phyloP scores from a whole-genome alignment of 1,284 basidiomycete species.

The Malassezia cuniculi region DNA sequence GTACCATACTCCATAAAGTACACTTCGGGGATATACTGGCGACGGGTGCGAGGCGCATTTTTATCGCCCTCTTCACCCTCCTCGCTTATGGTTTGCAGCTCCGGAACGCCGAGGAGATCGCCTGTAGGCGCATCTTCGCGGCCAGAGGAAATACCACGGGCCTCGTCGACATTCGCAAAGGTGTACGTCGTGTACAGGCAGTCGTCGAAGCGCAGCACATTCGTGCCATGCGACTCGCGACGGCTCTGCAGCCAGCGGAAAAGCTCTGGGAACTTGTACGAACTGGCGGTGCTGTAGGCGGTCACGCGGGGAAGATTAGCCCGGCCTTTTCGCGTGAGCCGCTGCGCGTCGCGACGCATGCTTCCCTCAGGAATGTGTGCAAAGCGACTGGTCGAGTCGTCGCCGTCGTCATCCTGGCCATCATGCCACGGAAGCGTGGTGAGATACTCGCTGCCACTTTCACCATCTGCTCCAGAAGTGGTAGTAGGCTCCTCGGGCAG shows the following conservation, averaged over 20 bases:
- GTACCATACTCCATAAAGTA: conserved; percentile 88
- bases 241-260: conserved; percentile 77
- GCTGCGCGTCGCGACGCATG: conserved; percentile 75
- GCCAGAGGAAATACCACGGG: conserved; percentile 17
- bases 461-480: conserved; percentile 34
- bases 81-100: conserved; percentile 20
- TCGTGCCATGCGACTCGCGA: conserved; percentile 63
- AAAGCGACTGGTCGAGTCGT: conserved; percentile 28
- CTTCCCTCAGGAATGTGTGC: conserved; percentile 72
- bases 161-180: conserved; percentile 37
- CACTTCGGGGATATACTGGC: conserved; percentile 27
- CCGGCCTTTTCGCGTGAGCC: conserved; percentile 81
- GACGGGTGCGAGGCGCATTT: background rate
- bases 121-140: conserved; percentile 10
- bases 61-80: conserved; percentile 14
- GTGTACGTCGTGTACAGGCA: conserved; percentile 44
- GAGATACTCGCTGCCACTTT: conserved; percentile 16
- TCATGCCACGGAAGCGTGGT: conserved; percentile 19
- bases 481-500: conserved; percentile 74
- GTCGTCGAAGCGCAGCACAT: conserved; percentile 41
- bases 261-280: conserved; percentile 72
- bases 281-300: conserved; percentile 82
- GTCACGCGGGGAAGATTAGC: conserved; percentile 86
- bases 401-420: conserved; percentile 27
- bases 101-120: conserved; percentile 39